Base-by-base conservation (phyloP, 2,329 filamentous ascomycete genomes). In the Aureobasidium musti region DNA sequence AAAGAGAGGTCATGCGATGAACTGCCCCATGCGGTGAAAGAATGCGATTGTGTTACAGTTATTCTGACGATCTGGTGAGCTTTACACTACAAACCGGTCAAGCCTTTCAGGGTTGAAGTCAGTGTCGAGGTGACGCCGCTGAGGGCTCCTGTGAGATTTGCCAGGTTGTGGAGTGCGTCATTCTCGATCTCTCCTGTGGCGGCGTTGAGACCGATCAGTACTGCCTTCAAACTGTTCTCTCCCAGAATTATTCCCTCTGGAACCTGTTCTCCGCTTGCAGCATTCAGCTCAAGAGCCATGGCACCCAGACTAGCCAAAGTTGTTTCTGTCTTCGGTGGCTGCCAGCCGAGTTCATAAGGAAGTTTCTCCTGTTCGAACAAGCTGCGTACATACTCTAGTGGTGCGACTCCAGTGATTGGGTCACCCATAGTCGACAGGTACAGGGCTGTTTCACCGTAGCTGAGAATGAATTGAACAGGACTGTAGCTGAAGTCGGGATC, bases 381-480 rank as follows among this genome's bases (percentile, higher is more conserved):
- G 14, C 68, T 72, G 28, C 72, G 72, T 13, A 78, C 72, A 69
- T 73, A 78, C 37, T 77, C 72, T 26, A 78, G 43, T 1, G 72
- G 71, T 2, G 76, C 74, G 30, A 75, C 71, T 14, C 76, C 77
- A 11, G 69, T 73, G 10, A 70, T 63, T 30, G 72, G 74, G 66
- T 76, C 71, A 39, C 76, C 74, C 73, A 79, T 76, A 2, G 74
- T 71, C 37, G 74, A 73, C 35, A 79, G 68, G 60, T 76, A 79
- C n/a, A 79, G 66, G 0, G 76, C 74, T 2, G 75, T 77, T 71
- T 79, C 77, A 54, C 75, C 75, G 66, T 77, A 77, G n/a, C 71
- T 71, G 45, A 77, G 71, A 57, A 77, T 67, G 53, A 74, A 72
- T 52, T 77, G 73, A 17, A 73, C 69, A 10, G 72, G 69, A 14